phyloP scores from a whole-genome alignment of 2,329 filamentous ascomycete genomes.

The Chaetomiaceae sp. region DNA sequence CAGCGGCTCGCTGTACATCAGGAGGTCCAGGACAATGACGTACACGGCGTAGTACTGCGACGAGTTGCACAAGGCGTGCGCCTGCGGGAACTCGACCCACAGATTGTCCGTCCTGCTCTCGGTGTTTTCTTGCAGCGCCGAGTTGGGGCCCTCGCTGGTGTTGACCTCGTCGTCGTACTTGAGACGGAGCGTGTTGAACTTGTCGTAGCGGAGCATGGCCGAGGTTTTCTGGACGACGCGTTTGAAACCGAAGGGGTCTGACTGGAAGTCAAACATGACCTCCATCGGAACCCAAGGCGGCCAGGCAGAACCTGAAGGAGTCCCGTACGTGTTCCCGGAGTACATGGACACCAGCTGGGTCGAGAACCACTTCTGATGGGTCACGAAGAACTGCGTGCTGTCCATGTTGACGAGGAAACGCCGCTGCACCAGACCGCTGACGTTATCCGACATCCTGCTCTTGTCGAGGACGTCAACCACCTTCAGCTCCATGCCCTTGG shows the following conservation, averaged over 20 bases:
- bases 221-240: conserved; percentile 96
- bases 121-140: conserved; percentile 49
- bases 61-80: conserved; percentile 93
- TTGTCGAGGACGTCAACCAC: conserved; percentile 98
- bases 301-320: conserved; percentile 80
- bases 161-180: conserved; percentile 96
- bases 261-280: conserved; percentile 94
- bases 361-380: conserved; percentile 84
- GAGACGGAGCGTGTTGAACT: conserved; percentile 93
- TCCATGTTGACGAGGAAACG: conserved; percentile 95
- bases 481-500: conserved; percentile 97
- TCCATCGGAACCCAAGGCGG: conserved; percentile 98
- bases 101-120: conserved; percentile 92
- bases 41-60: conserved; percentile 97
- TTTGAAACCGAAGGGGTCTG: conserved; percentile 95
- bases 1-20: conserved; percentile 92
- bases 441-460: conserved; percentile 81
- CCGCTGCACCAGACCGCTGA: conserved; percentile 91
- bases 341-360: conserved; percentile 87
- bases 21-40: conserved; percentile 90
- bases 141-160: conserved; percentile 50
- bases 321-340: conserved; percentile 88
- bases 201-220: conserved; percentile 89
- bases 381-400: conserved; percentile 96
- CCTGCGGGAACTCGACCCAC: conserved; percentile 93